Percentiles rank a stretch among this genome's conserved stretches.
phyloP scores from a whole-genome alignment of 164 flowering plant genomes.

The Tinospora cordifolia region DNA sequence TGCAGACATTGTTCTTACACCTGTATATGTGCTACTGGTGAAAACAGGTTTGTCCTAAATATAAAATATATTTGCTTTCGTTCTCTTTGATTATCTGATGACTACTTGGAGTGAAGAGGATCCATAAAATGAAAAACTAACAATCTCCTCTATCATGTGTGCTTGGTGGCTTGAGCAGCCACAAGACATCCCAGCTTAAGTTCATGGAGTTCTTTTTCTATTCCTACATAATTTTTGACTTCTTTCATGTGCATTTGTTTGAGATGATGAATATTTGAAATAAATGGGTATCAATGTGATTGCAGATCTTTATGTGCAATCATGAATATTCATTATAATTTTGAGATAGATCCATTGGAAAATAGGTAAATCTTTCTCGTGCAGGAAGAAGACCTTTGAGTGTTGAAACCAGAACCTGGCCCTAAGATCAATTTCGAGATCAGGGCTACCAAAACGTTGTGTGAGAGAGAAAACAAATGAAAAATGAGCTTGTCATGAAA shows the following conservation, averaged over 20 bases:
- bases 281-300: neutral
- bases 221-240: neutral
- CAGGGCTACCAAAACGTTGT: too few relatives aligned
- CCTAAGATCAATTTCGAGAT: too few relatives aligned
- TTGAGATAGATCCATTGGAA: too few relatives aligned
- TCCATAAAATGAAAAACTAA: neutral
- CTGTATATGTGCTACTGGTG: slow-evolving; percentile 11
- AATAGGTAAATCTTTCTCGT: too few relatives aligned
- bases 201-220: too few relatives aligned
- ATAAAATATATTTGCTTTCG: neutral
- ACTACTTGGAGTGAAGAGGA: neutral
- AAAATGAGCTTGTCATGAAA: too few relatives aligned
- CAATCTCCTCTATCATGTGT: neutral
- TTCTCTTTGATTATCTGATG: neutral
- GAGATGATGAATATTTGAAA: too few relatives aligned
- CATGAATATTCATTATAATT: too few relatives aligned
- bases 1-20: slow-evolving; percentile 9
- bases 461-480: too few relatives aligned
- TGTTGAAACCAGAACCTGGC: too few relatives aligned
- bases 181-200: neutral
- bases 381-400: too few relatives aligned
- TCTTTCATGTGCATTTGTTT: neutral
- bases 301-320: neutral
- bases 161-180: neutral
- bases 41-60: slow-evolving; percentile 10